Percentiles rank a stretch among this genome's conserved stretches.
Conservation (phyloP, 176 grass and related monocot genomes). For the Areca catechu region DNA sequence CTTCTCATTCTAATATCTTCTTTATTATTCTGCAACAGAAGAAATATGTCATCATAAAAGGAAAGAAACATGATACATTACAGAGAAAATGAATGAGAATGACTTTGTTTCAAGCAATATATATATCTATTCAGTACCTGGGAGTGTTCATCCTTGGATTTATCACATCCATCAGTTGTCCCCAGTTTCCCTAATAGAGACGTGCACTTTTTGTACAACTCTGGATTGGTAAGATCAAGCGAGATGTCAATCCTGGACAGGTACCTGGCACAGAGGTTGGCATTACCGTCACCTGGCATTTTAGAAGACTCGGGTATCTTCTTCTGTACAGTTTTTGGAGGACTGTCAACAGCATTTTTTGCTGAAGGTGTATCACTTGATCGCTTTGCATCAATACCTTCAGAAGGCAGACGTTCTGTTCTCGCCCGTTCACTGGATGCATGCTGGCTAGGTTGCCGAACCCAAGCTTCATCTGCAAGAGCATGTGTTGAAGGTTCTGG, state of each 20-base stretch:
- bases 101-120: conserved; percentile 1
- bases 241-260: conserved; percentile 26
- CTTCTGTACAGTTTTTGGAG: conserved; percentile 9
- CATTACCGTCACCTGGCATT: conserved; percentile 1
- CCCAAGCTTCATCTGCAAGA: conserved; percentile 11
- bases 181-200: conserved; percentile 6
- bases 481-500: background rate
- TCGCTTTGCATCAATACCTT: conserved; percentile 11
- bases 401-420: background rate
- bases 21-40: conserved; percentile 23
- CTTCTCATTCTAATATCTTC: background rate
- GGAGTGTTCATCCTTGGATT: background rate
- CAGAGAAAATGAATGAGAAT: too few species aligned
- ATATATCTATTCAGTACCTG: conserved; percentile 22
- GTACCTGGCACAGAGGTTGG: conserved; percentile 22
- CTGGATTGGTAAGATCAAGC: conserved; percentile 14
- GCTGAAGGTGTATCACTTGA: conserved; percentile 3
- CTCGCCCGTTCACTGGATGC: too few species aligned
- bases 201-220: conserved; percentile 22
- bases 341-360: conserved; percentile 7
- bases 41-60: background rate
- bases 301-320: conserved; percentile 11
- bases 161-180: background rate
- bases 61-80: background rate
- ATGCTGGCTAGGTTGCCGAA: conserved; percentile 7